phyloP scores from a whole-genome alignment of 495 filamentous ascomycete species.

The Aspergillus avenaceus region DNA sequence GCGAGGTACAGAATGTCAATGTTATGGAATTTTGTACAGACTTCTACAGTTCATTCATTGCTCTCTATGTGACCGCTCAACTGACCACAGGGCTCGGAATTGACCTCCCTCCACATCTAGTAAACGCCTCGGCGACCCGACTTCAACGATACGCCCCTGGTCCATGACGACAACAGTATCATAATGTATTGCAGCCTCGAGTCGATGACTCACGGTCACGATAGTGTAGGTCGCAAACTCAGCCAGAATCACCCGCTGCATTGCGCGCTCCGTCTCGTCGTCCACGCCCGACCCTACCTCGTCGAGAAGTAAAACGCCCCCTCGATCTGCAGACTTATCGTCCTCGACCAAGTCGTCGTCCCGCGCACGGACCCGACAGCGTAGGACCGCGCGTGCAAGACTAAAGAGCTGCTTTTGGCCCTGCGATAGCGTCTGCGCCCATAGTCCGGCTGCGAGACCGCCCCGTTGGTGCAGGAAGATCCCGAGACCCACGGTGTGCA shows the following conservation, averaged over 20 bases:
- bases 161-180: slow-evolving; percentile 45
- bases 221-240: slow-evolving; percentile 46
- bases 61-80: no score
- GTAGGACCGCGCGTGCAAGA: slow-evolving; percentile 49
- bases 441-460: slow-evolving; percentile 38
- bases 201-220: slow-evolving; percentile 43
- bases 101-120: no score
- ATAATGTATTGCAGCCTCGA: slow-evolving; percentile 44
- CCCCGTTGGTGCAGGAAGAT: slow-evolving; percentile 29
- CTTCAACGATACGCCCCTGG: slow-evolving; percentile 34
- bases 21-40: no score
- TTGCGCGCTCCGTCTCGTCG: slow-evolving; percentile 36
- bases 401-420: slow-evolving; percentile 55
- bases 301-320: slow-evolving; percentile 44
- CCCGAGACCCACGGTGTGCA: slow-evolving; percentile 30
- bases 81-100: no score
- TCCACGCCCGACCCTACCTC: slow-evolving; percentile 51
- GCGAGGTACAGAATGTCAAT: no score
- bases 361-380: slow-evolving; percentile 5
- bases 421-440: slow-evolving; percentile 32
- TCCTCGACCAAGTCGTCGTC: no score
- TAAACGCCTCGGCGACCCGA: no score
- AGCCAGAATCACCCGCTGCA: slow-evolving; percentile 37
- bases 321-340: slow-evolving; percentile 17
- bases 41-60: no score